These are phyloP conservation scores for Trichoderma sp. DNA, from an alignment of 2,329 filamentous ascomycete species.

Conservation along the genomic window DNA sequence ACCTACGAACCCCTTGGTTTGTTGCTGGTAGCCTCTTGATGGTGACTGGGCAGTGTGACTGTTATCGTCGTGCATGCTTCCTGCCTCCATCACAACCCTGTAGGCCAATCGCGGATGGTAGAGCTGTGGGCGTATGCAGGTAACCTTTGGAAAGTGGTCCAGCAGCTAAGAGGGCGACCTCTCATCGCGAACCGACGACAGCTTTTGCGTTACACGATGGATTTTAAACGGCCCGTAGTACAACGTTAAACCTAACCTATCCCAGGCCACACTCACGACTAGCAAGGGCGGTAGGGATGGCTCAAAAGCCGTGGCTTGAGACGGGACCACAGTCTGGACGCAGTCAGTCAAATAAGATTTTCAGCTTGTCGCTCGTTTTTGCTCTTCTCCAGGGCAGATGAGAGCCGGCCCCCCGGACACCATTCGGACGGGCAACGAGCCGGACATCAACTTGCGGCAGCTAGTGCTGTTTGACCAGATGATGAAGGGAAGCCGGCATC, in stretches of 20 bases:
- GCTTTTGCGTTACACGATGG: conserved; percentile 11
- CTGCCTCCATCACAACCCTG: conserved; percentile 1
- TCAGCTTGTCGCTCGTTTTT: not conserved
- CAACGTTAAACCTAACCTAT: conserved; percentile 1
- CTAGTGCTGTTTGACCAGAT: not conserved
- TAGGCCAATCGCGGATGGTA: conserved; percentile 15
- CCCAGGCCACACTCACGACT: not conserved
- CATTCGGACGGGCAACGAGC: not conserved
- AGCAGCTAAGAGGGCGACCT: not conserved
- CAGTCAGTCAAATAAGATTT: not conserved
- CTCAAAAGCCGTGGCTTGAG: not conserved
- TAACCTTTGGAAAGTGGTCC: not conserved
- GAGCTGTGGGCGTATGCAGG: conserved; percentile 15
- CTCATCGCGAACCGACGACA: not conserved
- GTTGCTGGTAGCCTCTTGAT: conserved; percentile 5
- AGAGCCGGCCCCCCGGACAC: not conserved
- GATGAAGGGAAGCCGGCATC: not conserved
- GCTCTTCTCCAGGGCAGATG: not conserved
- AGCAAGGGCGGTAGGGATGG: not conserved
- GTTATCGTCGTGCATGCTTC: conserved; percentile 19
- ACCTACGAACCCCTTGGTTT: conserved; percentile 9
- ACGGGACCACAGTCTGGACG: not conserved
- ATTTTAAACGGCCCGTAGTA: not conserved
- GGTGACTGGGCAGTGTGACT: conserved; percentile 17
- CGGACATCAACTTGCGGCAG: not conserved